Base-by-base conservation (phyloP, 257 asterid genomes). In the Thymus quinquecostatus region DNA sequence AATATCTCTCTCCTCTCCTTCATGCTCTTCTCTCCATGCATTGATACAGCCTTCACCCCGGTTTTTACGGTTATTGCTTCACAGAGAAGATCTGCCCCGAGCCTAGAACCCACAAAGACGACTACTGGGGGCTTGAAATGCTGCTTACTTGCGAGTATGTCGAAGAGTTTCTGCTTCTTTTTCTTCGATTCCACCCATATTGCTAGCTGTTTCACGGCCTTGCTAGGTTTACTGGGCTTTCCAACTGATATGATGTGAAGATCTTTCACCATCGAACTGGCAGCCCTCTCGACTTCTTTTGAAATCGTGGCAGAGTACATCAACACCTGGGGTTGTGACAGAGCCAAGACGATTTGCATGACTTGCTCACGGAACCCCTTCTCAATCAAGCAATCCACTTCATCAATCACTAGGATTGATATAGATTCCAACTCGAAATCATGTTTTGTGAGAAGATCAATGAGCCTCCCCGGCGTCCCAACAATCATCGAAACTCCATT, bases 251-350 rank as follows among this genome's bases (percentile, higher is more conserved):
- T 65, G 56, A 79, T 63, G 28, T 83, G 58, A 44, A 91, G 76
- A 53, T 83, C 79, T 59, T 91, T 91, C n/a, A 68, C 96, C 82
- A 93, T 78, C 47, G 87, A 75, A 74, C 77, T 72, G 11, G 92
- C 95, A 78, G 87, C 86, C 67, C 54, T 86, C 78, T 89, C 96
- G 40, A 91, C 95, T 60, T 89, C 91, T 75, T 79, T 87, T 33
- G 97, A 79, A 64, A 94, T 77, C 3, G 98, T 94, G 1, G 98
- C 98, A 3, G 97, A 91, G 87, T 84, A 94, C 98, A 94, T 91
- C 33, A 94, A 78, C 51, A 91, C 96, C 76, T 94, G 97, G 13
- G 98, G 97, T 69, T 81, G 88, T 43, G 92, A 84, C 40, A 94
- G 54, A 71, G 97, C 96, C 65, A 60, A 65, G 71, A 91, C 87